phyloP scores from a whole-genome alignment of 768 basidiomycete species.

The Epithele typhae region DNA sequence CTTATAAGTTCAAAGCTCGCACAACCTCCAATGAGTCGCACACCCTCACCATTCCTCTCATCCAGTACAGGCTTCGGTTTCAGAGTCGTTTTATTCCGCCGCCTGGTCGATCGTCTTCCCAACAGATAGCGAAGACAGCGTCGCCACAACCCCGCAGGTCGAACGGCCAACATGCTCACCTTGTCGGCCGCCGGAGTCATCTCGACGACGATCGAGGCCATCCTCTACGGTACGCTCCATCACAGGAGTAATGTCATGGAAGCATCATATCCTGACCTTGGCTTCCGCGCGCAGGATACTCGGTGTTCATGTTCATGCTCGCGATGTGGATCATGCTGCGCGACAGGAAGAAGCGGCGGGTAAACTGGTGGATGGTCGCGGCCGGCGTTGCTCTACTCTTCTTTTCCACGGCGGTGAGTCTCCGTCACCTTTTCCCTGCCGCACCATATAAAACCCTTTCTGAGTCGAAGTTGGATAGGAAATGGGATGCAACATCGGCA shows the following conservation, averaged over 20 bases:
- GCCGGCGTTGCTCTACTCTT: constrained; percentile 15
- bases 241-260: background rate
- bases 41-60: too few species aligned
- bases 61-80: too few species aligned
- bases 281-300: constrained; percentile 13
- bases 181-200: constrained; percentile 14
- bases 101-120: too few species aligned
- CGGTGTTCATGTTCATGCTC: constrained; percentile 21
- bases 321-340: constrained; percentile 21
- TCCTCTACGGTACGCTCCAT: constrained; percentile 17
- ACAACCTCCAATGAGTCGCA: too few species aligned
- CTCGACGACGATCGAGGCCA: constrained; percentile 18
- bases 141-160: too few species aligned
- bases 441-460: too few species aligned
- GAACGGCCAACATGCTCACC: too few species aligned
- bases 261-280: background rate
- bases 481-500: constrained; percentile 13
- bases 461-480: constrained; percentile 13
- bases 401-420: constrained; percentile 17
- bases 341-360: constrained; percentile 10
- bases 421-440: too few species aligned
- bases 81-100: too few species aligned
- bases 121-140: too few species aligned
- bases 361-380: constrained; percentile 15
- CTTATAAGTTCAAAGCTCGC: too few species aligned